Base-by-base conservation (phyloP, 1,284 basidiomycete genomes). In the Tremellales sp. region DNA sequence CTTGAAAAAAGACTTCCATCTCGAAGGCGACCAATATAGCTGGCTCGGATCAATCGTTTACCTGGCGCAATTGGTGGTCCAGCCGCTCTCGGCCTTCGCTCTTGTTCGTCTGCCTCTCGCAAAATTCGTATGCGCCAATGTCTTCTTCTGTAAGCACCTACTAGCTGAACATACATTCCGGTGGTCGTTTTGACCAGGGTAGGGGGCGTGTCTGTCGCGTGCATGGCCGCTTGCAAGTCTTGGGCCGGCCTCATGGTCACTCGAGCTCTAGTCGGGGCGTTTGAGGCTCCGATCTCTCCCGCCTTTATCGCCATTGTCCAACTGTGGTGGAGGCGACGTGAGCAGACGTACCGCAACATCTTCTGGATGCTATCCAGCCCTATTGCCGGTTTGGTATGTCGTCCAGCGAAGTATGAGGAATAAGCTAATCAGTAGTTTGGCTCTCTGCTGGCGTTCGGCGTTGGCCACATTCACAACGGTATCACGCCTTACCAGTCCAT, bases 31-130 rank as follows among this genome's bases (percentile, higher is more conserved):
- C 2, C 75, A 79, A 50, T 79, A 78, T 54, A 75, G 73, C 49
- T 77, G 76, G 77, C 69, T 79, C 4, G 72, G 67, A 37, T 76
- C 75, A 43, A 76, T 78, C 49, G 74, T 79, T 33, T 79, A 79
- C 48, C 67, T 78, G 15, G 77, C 76, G 0, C 76, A 79, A 50
- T 61, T 79, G 12, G 57, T 79, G 21, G 78, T 76, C 70, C 77
- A 79, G 53, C 60, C 60, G 3, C 54, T 76, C 4, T 77, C 77
- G 10, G 76, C 77, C 0, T 77, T 73, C 53, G 58, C 77, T 3
- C 65, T 79, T 5, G 77, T 79, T 45, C 67, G 64, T 45, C 59
- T 78, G 22, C 78, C 76, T 2, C 67, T 78, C 21, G 75, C 74
- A 4, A 77, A 77, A 57, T 78, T n/a, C n/a, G n/a, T n/a, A n/a